These are phyloP conservation scores for Cairneyella variabilis DNA, from an alignment of 495 filamentous ascomycete genomes.

Conservation along the genomic window DNA sequence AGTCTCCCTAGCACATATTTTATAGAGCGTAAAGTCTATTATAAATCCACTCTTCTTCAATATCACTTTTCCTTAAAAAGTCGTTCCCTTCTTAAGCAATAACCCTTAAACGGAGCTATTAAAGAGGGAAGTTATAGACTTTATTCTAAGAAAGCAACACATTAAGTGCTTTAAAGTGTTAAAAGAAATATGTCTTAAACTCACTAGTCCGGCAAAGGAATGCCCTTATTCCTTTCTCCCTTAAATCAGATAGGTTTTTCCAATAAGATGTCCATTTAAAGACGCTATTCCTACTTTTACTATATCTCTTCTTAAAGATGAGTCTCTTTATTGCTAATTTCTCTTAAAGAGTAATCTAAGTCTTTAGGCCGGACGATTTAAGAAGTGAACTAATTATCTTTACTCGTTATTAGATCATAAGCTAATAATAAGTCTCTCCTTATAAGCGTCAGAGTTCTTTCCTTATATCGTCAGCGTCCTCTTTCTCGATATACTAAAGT, in stretches of 20 bases:
- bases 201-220: constrained; percentile 10
- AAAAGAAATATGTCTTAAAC: constrained; percentile 17
- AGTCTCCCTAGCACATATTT: background rate
- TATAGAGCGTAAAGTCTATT: constrained; percentile 1
- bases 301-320: constrained; percentile 2
- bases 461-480: constrained; percentile 16
- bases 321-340: constrained; percentile 3
- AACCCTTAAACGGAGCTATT: constrained; percentile 11
- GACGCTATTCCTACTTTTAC: constrained; percentile 2
- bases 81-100: constrained; percentile 13
- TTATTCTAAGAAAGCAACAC: constrained; percentile 15
- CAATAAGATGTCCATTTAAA: constrained; percentile 15
- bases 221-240: background rate
- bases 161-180: constrained; percentile 8
- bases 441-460: constrained; percentile 8
- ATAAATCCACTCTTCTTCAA: constrained; percentile 7
- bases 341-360: constrained; percentile 14
- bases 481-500: constrained; percentile 20
- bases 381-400: constrained; percentile 13
- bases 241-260: constrained; percentile 10
- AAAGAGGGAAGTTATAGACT: constrained; percentile 15
- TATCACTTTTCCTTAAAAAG: constrained; percentile 13
- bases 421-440: constrained; percentile 20
- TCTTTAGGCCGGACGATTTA: constrained; percentile 1
- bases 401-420: constrained; percentile 18